These are phyloP conservation scores for Penicillium bialowiezense DNA, from an alignment of 495 filamentous ascomycete species.

Conservation along the genomic window DNA sequence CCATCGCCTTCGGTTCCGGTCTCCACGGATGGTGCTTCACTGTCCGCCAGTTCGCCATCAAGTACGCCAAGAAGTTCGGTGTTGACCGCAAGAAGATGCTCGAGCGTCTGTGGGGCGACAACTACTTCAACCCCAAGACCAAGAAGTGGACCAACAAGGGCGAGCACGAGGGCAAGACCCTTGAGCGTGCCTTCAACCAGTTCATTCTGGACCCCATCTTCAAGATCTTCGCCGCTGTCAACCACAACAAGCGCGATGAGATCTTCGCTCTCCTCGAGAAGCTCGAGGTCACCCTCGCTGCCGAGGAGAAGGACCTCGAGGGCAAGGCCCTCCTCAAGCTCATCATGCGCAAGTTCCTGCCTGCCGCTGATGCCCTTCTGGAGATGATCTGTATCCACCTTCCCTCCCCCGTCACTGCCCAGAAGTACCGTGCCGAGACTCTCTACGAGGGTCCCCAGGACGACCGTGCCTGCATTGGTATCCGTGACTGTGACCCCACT, in stretches of 20 bases:
- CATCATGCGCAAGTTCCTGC: conserved; percentile 97
- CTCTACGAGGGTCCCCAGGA: conserved; percentile 96
- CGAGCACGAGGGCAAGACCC: conserved; percentile 75
- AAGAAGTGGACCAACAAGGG: conserved; percentile 97
- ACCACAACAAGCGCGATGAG: conserved; percentile 99
- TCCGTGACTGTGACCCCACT: conserved; percentile 97
- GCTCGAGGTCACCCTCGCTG: conserved; percentile 83
- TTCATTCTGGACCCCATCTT: conserved; percentile 99
- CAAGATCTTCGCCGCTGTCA: conserved; percentile 91
- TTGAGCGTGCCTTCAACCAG: conserved; percentile 98
- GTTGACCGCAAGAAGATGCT: conserved; percentile 99
- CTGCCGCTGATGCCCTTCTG: conserved; percentile 94
- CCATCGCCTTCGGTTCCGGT: conserved; percentile 98
- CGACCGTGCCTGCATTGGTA: conserved; percentile 88
- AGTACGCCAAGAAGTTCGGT: conserved; percentile 99
- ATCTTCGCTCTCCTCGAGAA: conserved; percentile 77
- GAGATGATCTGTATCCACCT: conserved; percentile 99
- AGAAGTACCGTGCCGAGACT: conserved; percentile 98
- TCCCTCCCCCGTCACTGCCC: conserved; percentile 91
- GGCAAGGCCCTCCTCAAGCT: conserved; percentile 97
- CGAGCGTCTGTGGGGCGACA: conserved; percentile 99
- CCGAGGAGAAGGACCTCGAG: conserved; percentile 88
- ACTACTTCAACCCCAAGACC: conserved; percentile 98
- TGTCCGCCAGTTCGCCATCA: conserved; percentile 92
- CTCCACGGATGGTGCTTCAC: conserved; percentile 99